phyloP scores from a whole-genome alignment of 2,329 filamentous ascomycete species.

The Stromatinia cepivora region DNA sequence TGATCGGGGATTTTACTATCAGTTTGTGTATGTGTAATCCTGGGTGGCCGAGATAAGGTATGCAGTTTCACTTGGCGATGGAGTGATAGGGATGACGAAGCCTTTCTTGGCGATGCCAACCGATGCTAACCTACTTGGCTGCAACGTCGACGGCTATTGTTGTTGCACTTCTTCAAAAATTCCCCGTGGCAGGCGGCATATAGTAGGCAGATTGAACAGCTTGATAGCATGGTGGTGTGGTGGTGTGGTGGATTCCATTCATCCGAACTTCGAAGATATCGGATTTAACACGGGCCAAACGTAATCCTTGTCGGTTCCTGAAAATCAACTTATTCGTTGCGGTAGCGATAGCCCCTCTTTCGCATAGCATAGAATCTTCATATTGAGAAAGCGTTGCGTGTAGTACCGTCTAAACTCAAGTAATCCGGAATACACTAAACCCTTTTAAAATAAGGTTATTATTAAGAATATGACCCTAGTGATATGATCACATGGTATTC shows the following conservation, averaged over 20 bases:
- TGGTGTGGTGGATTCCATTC: neutral
- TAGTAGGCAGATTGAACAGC: too few relatives aligned
- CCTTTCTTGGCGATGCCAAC: constrained; percentile 18
- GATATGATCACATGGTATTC: too few relatives aligned
- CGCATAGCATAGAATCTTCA: neutral
- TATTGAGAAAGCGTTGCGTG: neutral
- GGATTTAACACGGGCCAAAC: constrained; percentile 8
- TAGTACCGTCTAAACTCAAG: too few relatives aligned
- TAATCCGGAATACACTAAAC: too few relatives aligned
- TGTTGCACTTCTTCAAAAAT: neutral
- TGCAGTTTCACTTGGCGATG: constrained; percentile 3
- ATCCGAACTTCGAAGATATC: constrained; percentile 8
- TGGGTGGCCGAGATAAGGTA: neutral
- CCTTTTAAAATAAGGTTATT: too few relatives aligned
- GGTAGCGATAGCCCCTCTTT: constrained; percentile 3
- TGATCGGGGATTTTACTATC: neutral
- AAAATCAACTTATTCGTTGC: constrained; percentile 5
- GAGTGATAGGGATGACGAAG: neutral
- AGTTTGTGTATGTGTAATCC: neutral
- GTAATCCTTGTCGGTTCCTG: constrained; percentile 12
- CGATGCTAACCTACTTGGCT: constrained; percentile 13
- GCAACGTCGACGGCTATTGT: neutral
- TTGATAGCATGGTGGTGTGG: too few relatives aligned
- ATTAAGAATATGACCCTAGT: too few relatives aligned
- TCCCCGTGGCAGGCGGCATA: neutral